phyloP scores from a whole-genome alignment of 1,139 yeast genomes.

The Suhomyces wounanorum region DNA sequence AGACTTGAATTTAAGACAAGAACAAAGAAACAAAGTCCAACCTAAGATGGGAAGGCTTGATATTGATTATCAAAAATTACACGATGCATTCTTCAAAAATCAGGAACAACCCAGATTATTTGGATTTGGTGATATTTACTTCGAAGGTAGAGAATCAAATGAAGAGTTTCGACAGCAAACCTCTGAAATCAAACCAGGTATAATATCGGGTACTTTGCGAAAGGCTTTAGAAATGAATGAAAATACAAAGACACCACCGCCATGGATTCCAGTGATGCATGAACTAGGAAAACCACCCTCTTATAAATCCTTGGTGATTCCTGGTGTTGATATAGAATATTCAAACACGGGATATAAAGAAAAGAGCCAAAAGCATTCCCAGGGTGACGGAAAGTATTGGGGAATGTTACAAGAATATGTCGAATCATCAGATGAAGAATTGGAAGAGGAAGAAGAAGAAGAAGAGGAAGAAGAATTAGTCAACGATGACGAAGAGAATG shows the following conservation, averaged over 20 bases:
- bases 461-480: constrained; percentile 20
- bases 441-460: constrained; percentile 35
- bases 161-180: constrained; percentile 45
- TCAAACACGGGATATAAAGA: constrained; percentile 39
- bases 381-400: constrained; percentile 35
- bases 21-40: constrained; percentile 81
- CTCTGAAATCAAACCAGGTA: constrained; percentile 63
- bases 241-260: constrained; percentile 57
- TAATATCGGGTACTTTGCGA: constrained; percentile 56
- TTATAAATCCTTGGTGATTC: constrained; percentile 66
- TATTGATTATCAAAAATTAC: constrained; percentile 78
- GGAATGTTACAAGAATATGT: constrained; percentile 42
- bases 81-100: constrained; percentile 83
- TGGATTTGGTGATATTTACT: constrained; percentile 75
- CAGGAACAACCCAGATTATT: constrained; percentile 74
- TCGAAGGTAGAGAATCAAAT: constrained; percentile 70
- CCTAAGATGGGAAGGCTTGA: constrained; percentile 89
- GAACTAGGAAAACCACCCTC: constrained; percentile 84
- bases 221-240: constrained; percentile 71
- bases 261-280: constrained; percentile 79
- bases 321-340: constrained; percentile 49
- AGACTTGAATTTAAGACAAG: constrained; percentile 61
- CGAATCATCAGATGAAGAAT: constrained; percentile 37
- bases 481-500: background rate
- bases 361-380: constrained; percentile 27